Evolutionary conservation across 495 filamentous ascomycete species (phyloP).

Genomic region (Daldinia loculata): DNA sequence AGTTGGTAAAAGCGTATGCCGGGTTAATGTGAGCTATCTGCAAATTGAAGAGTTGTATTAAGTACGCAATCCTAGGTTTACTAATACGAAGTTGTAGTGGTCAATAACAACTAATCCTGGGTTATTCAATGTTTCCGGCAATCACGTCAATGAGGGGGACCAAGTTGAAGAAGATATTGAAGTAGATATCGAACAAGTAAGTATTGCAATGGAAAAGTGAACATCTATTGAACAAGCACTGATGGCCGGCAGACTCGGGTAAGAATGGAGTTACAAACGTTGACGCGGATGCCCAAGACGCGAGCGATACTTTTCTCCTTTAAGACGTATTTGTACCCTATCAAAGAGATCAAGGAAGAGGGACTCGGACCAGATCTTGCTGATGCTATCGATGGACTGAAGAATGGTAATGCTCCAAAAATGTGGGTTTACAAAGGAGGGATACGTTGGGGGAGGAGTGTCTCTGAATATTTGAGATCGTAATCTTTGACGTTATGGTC

Average conservation of each 20-base stretch:
- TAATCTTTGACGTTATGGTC: conserved; percentile 13
- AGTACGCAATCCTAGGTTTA: neutral
- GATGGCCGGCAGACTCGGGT: conserved; percentile 57
- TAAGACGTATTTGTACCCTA: conserved; percentile 80
- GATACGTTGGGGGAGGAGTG: conserved; percentile 70
- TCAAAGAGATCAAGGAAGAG: conserved; percentile 74
- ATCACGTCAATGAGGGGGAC: conserved; percentile 57
- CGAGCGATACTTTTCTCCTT: conserved; percentile 77
- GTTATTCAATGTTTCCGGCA: conserved; percentile 65
- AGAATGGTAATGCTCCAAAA: conserved; percentile 69
- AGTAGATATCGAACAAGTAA: conserved; percentile 60
- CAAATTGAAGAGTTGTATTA: neutral
- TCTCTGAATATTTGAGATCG: conserved; percentile 66
- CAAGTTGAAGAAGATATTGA: conserved; percentile 54
- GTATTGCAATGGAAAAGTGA: neutral
- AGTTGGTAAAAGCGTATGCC: conserved; percentile 62
- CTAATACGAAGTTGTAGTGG: conserved; percentile 59
- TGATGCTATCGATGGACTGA: conserved; percentile 75
- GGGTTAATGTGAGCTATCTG: conserved; percentile 59
- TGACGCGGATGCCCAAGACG: conserved; percentile 74
- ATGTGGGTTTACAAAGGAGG: conserved; percentile 76
- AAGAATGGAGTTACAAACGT: conserved; percentile 78
- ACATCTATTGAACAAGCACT: neutral
- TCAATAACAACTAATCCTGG: conserved; percentile 64
- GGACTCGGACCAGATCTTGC: conserved; percentile 71